Base-by-base conservation (phyloP, 352 stramenopile genomes). In the Globisporangium yorkense region DNA sequence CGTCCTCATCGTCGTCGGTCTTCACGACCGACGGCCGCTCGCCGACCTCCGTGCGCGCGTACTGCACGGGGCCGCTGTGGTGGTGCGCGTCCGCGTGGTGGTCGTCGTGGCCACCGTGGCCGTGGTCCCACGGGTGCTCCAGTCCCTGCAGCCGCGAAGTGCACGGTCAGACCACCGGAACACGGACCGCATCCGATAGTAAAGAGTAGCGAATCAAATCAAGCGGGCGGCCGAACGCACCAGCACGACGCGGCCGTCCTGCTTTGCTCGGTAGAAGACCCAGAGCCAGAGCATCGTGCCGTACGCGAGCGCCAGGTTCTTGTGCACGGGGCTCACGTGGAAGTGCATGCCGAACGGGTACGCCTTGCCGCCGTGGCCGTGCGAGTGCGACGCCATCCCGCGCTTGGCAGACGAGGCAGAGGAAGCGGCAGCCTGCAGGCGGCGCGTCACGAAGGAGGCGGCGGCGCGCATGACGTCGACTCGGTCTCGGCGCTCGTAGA, bases 221-320 rank as follows among this genome's bases (percentile, higher is more conserved):
- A 27, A 27, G 24, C 24, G 24, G 24, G 24, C 24, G 24, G 24
- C 9, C 13, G 18, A 1, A 75, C 75, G 60, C 69, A 93, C 84
- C 66, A 96, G 59, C 21, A 96, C 47, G 50, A 73, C 81, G 52
- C 73, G 74, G 55, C 87, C 87, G 64, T 96, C 87, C 65, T 96
- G 60, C 73, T 96, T 96, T 72, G 84, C 82, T 47, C 87, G 80
- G 63, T 78, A 95, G 70, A 96, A 96, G 66, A 96, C 68, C 87
- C 87, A 96, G 55, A 96, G 77, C 87, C 87, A 96, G 44, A 91
- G 79, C 77, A 96, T 88, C 37, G 81, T 92, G 71, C 84, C 85
- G 66, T 96, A 92, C n/a, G 81, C 83, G 56, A 89, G 67, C 51
- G 67, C 86, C 51, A 94, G 66, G 69, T 92, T 89, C 74, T 94